Evolutionary conservation across 306 rosid genomes (phyloP).

Genomic region (Dicorynia guianensis): DNA sequence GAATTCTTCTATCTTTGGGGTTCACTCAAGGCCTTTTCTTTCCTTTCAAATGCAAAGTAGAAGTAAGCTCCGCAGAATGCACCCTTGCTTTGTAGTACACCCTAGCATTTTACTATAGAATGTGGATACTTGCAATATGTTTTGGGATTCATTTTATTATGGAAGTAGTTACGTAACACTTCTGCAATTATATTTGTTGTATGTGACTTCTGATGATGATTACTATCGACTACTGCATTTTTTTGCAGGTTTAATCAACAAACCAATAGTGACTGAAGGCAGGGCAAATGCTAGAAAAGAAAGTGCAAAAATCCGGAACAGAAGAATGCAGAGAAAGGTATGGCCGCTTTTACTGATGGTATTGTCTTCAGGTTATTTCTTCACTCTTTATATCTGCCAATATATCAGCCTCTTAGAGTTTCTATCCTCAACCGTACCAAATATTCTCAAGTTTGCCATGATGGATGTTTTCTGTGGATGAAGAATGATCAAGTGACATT

Average conservation of each 20-base stretch:
- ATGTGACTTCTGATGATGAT: slow-evolving; percentile 6
- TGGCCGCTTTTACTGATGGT: slow-evolving; percentile 4
- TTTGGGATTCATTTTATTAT: neutral
- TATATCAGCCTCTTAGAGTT: neutral
- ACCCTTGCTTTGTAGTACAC: neutral
- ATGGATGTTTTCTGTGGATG: neutral
- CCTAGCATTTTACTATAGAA: slow-evolving; percentile 21
- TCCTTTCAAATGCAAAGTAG: slow-evolving; percentile 49
- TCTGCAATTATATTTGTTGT: neutral
- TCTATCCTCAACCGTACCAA: neutral
- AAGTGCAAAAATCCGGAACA: slow-evolving; percentile 69
- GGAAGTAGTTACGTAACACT: neutral
- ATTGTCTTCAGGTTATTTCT: slow-evolving; percentile 16
- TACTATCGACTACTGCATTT: slow-evolving; percentile 17
- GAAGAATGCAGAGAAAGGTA: slow-evolving; percentile 81
- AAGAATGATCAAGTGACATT: neutral
- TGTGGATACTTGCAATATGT: neutral
- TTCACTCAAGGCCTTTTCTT: slow-evolving; percentile 41
- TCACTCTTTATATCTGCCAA: neutral
- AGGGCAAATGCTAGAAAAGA: slow-evolving; percentile 69
- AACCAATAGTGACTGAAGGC: slow-evolving; percentile 59
- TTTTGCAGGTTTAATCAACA: slow-evolving; percentile 55
- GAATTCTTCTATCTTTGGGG: slow-evolving; percentile 52
- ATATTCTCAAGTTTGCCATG: slow-evolving; percentile 7
- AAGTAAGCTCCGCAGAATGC: slow-evolving; percentile 51